Base-by-base conservation (phyloP, 2,329 filamentous ascomycete genomes). In the Botryotinia calthae region DNA sequence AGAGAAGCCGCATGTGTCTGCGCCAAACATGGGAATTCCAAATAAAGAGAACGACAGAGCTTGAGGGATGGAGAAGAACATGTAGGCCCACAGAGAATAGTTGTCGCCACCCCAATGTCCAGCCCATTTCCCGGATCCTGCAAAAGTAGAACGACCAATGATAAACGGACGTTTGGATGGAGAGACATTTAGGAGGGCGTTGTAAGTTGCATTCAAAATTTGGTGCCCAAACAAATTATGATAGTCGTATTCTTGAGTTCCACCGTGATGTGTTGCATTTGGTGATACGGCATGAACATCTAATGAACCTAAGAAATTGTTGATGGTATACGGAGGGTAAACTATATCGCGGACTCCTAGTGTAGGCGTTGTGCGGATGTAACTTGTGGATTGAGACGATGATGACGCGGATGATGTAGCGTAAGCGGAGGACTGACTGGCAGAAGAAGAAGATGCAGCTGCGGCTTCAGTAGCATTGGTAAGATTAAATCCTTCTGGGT, bases 91-190 rank as follows among this genome's bases (percentile, higher is more conserved):
- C 22, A 88, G 86, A 16, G 90, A 91, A 28, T 84, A 83, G 79
- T 94, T 95, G 81, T 95, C 90, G 48, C 91, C 92, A 44, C 93
- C 92, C 93, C 93, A 97, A 81, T 96, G 93, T 1, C 92, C 93
- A 1, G 92, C 90, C 83, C 87, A 91, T 80, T 88, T 89, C 1
- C 94, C 93, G 0, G 89, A 89, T 4, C 93, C 93, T 16, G 92
- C 87, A 79, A 95, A 96, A 1, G 93, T 96, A 56, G 91, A 93
- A 25, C 94, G 90, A 0, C 91, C 92, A 78, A 97, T 94, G 79
- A 97, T 92, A 82, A 97, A 93, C 0, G 94, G 94, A 0, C 94
- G 89, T 80, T 92, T 92, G 22, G 83, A 85, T 0, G 91, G 89
- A 42, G 74, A 78, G 4, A 79, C 65, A 20, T 72, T 68, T 8